Conservation (phyloP, 2,329 filamentous ascomycete genomes). For the Phyllosticta citribraziliensis region DNA sequence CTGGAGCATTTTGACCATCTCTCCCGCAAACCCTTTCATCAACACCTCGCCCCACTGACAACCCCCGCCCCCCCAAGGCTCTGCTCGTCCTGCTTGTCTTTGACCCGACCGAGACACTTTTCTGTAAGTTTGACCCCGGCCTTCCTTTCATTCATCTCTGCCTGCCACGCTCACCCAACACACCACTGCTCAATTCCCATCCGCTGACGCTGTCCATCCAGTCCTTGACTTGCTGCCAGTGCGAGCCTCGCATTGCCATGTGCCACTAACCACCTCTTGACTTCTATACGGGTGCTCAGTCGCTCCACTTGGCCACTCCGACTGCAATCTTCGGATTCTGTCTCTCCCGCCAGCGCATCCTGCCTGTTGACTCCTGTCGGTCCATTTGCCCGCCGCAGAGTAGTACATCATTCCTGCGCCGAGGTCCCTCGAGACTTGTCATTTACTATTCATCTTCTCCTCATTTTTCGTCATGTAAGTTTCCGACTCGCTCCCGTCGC, state of each 20-base stretch:
- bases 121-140: neutral
- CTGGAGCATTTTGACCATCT: conserved; percentile 9
- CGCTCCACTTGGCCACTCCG: neutral
- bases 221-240: neutral
- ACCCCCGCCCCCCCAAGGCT: neutral
- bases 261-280: neutral
- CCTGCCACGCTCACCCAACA: neutral
- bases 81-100: neutral
- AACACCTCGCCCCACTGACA: neutral
- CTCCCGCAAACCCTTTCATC: conserved; percentile 7
- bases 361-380: neutral
- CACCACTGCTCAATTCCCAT: neutral
- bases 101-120: neutral
- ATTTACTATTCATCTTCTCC: neutral
- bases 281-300: neutral
- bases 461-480: neutral
- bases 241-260: neutral
- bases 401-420: neutral
- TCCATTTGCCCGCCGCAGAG: neutral
- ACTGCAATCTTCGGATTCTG: neutral
- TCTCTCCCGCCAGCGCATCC: neutral
- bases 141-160: neutral
- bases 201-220: neutral
- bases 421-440: neutral
- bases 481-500: conserved; percentile 1